Evolutionary conservation across 805 yeast genomes (phyloP).

Genomic region (Saccharomyces paradoxus): DNA sequence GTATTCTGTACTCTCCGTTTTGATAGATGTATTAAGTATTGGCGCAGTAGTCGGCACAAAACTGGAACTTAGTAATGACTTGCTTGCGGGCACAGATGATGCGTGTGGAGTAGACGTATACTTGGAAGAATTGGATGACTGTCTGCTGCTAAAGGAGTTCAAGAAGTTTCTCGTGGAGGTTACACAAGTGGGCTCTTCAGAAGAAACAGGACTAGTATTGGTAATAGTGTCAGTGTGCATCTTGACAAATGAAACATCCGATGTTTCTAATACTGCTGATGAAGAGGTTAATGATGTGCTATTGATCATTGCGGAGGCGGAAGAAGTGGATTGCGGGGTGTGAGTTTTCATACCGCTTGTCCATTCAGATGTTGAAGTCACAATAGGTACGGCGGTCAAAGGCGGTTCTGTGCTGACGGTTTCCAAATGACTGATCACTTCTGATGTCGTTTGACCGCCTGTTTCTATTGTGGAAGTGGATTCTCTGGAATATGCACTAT

Average conservation of each 20-base stretch:
- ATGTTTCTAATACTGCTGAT: background rate
- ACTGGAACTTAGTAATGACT: background rate
- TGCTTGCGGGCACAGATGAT: background rate
- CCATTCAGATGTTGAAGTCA: conserved; percentile 9
- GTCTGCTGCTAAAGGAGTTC: background rate
- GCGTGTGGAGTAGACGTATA: background rate
- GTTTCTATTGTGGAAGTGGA: conserved; percentile 8
- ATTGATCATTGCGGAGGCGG: background rate
- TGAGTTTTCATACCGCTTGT: conserved; percentile 1
- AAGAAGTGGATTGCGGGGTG: background rate
- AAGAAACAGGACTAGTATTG: background rate
- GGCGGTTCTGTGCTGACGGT: conserved; percentile 7
- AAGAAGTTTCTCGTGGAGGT: background rate
- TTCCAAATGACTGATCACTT: conserved; percentile 10
- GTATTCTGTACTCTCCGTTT: background rate
- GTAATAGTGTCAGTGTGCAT: conserved; percentile 1
- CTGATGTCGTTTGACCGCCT: conserved; percentile 7
- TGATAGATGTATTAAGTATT: background rate
- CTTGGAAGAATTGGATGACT: background rate
- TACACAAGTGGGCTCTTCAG: background rate
- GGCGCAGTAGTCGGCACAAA: background rate
- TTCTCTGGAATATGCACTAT: conserved; percentile 15
- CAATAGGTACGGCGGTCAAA: background rate
- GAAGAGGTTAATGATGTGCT: background rate
- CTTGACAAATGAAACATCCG: conserved; percentile 1